Conservation (phyloP, 306 rosid genomes). For the Acacia crassicarpa region DNA sequence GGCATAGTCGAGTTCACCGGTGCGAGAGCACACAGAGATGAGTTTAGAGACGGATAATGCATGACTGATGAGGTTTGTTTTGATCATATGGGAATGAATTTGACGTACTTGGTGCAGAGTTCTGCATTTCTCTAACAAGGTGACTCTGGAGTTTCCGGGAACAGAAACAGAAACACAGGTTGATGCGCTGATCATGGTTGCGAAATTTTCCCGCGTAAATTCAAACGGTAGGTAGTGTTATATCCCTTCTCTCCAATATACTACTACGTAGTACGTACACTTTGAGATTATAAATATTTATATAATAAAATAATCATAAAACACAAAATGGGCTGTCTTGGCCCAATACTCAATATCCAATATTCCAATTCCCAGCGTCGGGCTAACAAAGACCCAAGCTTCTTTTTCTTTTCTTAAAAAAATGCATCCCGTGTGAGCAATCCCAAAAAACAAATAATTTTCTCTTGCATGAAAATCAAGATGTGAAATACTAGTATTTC, state of each 20-base stretch:
- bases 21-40: constrained; percentile 19
- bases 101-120: constrained; percentile 43
- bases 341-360: not conserved
- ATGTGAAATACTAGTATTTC: no score
- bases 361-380: not conserved
- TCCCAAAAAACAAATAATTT: not conserved
- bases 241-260: not conserved
- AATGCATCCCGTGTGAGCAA: not conserved
- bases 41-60: constrained; percentile 34
- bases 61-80: constrained; percentile 53
- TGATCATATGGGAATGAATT: constrained; percentile 51
- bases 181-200: constrained; percentile 32
- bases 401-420: no score
- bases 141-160: constrained; percentile 28
- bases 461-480: not conserved
- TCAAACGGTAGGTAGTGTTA: not conserved
- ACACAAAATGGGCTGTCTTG: not conserved
- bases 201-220: not conserved
- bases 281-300: not conserved
- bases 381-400: not conserved
- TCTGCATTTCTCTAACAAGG: constrained; percentile 43
- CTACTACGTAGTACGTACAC: not conserved
- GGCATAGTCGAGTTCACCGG: constrained; percentile 37
- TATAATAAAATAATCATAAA: not conserved
- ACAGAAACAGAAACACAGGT: not conserved